phyloP scores from a whole-genome alignment of 2,329 filamentous ascomycete genomes.

The Fusarium sublunatum region DNA sequence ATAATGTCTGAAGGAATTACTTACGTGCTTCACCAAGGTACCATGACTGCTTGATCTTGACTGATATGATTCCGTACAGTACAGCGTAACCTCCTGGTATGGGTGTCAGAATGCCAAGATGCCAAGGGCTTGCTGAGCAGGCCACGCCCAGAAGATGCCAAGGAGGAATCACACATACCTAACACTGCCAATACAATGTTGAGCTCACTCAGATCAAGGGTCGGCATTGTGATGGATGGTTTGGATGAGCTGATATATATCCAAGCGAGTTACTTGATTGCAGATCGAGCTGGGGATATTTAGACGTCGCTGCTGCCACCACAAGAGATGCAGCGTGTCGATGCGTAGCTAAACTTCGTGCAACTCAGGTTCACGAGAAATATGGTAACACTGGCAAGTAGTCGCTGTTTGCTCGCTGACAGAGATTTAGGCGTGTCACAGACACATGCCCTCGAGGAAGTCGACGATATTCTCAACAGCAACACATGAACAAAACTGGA shows the following conservation, averaged over 20 bases:
- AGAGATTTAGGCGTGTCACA: background rate
- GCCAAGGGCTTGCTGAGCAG: constrained; percentile 22
- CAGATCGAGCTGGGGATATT: background rate
- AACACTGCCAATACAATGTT: constrained; percentile 62
- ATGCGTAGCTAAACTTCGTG: background rate
- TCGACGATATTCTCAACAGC: background rate
- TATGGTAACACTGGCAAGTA: background rate
- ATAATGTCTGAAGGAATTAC: constrained; percentile 32
- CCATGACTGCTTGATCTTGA: constrained; percentile 64
- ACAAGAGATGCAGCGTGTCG: background rate
- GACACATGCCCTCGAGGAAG: constrained; percentile 1
- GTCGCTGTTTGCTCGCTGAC: background rate
- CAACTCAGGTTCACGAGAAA: background rate
- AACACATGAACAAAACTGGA: background rate
- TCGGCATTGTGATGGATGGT: constrained; percentile 23
- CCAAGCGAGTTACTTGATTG: constrained; percentile 2
- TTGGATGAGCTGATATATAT: background rate
- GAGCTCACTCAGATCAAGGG: constrained; percentile 61
- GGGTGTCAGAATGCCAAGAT: constrained; percentile 23
- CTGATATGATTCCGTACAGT: constrained; percentile 61
- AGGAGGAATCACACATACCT: constrained; percentile 48
- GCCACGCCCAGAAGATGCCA: constrained; percentile 5
- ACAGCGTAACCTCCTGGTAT: constrained; percentile 59
- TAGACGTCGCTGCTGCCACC: background rate
- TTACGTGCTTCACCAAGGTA: constrained; percentile 66